A percentile compares a stretch with the other conserved stretches of the same genome.
Evolutionary conservation across 768 basidiomycete species (phyloP).

Genomic region (Suillus spraguei): DNA sequence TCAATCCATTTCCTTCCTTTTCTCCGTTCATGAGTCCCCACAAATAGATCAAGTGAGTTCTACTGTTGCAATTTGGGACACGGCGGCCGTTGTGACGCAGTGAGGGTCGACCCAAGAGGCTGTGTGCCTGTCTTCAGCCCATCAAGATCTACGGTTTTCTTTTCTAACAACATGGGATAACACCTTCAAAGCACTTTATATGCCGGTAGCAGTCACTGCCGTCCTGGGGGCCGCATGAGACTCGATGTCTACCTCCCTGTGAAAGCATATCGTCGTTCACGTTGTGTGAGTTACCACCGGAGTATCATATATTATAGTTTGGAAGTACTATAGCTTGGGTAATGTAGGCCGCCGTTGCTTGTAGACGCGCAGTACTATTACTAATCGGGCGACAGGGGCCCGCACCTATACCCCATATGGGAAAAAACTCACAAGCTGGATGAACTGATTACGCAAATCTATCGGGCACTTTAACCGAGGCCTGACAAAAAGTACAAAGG

Average conservation of each 20-base stretch:
- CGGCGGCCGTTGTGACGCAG: not conserved
- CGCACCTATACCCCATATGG: not conserved
- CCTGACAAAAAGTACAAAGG: not conserved
- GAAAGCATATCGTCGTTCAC: not conserved
- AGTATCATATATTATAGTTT: not conserved
- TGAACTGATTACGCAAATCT: not conserved
- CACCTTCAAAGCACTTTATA: too few relatives aligned
- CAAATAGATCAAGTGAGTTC: not conserved
- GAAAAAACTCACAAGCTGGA: not conserved
- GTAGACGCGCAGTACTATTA: not conserved
- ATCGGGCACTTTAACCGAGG: not conserved
- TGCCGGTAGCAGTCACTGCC: not conserved
- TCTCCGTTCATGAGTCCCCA: not conserved
- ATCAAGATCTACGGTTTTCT: not conserved
- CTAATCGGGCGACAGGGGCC: slow-evolving; percentile 4
- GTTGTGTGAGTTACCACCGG: slow-evolving; percentile 5
- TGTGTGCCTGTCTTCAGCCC: not conserved
- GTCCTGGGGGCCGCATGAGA: not conserved
- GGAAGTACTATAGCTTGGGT: not conserved
- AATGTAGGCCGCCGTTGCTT: slow-evolving; percentile 10
- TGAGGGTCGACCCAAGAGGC: not conserved
- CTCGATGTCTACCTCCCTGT: not conserved
- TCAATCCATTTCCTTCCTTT: not conserved
- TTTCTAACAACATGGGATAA: not conserved
- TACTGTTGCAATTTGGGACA: not conserved